phyloP scores from a whole-genome alignment of 2,329 filamentous ascomycete genomes.

The Chrysoporthe cubensis region DNA sequence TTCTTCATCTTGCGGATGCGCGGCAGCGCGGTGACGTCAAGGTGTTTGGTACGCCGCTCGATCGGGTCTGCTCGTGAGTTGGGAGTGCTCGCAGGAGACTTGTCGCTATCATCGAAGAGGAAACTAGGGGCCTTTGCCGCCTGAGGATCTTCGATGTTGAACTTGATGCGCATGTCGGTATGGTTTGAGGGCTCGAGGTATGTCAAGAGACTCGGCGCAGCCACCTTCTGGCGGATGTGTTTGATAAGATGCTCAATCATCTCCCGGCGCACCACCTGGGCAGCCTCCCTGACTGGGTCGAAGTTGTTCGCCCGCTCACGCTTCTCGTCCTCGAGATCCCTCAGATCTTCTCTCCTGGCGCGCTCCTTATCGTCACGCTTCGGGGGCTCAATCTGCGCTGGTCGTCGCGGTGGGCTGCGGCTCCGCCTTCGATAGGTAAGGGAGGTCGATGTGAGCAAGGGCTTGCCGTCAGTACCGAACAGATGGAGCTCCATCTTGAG shows the following conservation, averaged over 20 bases:
- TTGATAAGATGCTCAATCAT: conserved; percentile 84
- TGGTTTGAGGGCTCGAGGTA: conserved; percentile 85
- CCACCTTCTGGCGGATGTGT: conserved; percentile 87
- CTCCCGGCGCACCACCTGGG: conserved; percentile 78
- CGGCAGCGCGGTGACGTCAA: conserved; percentile 68
- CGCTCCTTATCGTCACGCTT: conserved; percentile 70
- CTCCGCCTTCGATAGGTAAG: conserved; percentile 39
- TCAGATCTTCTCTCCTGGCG: conserved; percentile 71
- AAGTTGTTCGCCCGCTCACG: conserved; percentile 83
- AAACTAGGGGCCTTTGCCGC: conserved; percentile 56
- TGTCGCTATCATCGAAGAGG: conserved; percentile 64
- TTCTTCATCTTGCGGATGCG: conserved; percentile 74
- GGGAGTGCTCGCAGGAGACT: conserved; percentile 66
- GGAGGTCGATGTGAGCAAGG: conserved; percentile 37
- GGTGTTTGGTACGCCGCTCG: conserved; percentile 60
- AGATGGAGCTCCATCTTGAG: conserved; percentile 86
- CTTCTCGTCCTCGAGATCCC: conserved; percentile 89
- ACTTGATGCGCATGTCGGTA: conserved; percentile 73
- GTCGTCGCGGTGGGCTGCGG: conserved; percentile 42
- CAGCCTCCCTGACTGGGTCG: conserved; percentile 85
- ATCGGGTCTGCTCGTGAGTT: conserved; percentile 65
- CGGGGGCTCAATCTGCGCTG: conserved; percentile 47
- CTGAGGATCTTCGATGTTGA: conserved; percentile 75
- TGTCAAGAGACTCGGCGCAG: conserved; percentile 77
- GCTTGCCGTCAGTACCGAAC: conserved; percentile 37